Percentiles rank a stretch among this genome's conserved stretches.
These are phyloP conservation scores for Aspergillus aculeatinus DNA, from an alignment of 2,329 filamentous ascomycete species.

Conservation along the genomic window DNA sequence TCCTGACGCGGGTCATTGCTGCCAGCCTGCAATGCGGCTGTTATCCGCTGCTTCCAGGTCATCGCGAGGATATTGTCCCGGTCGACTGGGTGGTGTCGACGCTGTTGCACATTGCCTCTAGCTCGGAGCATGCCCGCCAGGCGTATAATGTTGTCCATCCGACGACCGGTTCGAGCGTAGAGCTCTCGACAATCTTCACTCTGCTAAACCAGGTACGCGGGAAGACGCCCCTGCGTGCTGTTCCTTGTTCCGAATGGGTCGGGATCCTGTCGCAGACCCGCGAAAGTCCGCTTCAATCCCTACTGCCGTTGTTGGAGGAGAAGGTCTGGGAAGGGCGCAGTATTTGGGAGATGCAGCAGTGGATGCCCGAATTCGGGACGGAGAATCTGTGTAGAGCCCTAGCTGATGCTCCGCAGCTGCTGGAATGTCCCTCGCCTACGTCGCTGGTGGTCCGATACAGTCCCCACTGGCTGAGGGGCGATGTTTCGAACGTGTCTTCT, in stretches of 20 bases:
- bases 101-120: conserved; percentile 24
- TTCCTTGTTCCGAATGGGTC: conserved; percentile 22
- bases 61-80: conserved; percentile 28
- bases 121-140: conserved; percentile 12
- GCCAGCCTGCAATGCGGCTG: conserved; percentile 70
- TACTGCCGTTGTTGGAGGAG: conserved; percentile 27
- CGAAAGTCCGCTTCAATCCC: conserved; percentile 13
- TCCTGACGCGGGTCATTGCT: conserved; percentile 75
- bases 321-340: conserved; percentile 20
- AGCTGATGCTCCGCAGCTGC: neutral
- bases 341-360: conserved; percentile 28
- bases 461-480: neutral
- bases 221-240: neutral
- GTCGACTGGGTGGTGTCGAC: conserved; percentile 25
- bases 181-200: conserved; percentile 7
- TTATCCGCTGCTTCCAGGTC: conserved; percentile 25
- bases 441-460: neutral
- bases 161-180: conserved; percentile 16
- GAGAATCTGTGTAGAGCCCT: neutral
- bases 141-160: conserved; percentile 24
- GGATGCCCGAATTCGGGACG: conserved; percentile 24
- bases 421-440: neutral
- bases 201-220: neutral
- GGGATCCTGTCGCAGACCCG: conserved; percentile 6
- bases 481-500: neutral